Conservation (phyloP, 2,329 filamentous ascomycete genomes). For the Amylocarpus encephaloides region DNA sequence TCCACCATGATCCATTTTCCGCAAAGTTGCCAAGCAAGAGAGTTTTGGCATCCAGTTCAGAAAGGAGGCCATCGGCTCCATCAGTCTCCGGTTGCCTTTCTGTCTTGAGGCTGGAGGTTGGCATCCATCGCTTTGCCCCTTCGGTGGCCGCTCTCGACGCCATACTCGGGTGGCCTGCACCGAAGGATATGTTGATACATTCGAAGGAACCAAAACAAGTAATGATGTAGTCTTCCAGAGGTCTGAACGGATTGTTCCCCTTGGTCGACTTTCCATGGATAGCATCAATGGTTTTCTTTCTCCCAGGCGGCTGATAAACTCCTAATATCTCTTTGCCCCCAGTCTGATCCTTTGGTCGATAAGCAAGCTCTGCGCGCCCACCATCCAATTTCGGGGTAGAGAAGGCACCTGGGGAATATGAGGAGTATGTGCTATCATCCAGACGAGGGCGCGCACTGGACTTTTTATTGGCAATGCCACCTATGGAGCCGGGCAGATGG, state of each 20-base stretch:
- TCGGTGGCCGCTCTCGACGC: conserved; percentile 26
- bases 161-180: conserved; percentile 40
- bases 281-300: conserved; percentile 21
- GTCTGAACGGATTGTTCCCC: conserved; percentile 60
- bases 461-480: background rate
- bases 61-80: conserved; percentile 33
- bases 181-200: conserved; percentile 72
- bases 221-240: conserved; percentile 71
- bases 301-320: background rate
- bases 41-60: conserved; percentile 68
- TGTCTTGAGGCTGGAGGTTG: conserved; percentile 12
- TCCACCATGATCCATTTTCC: conserved; percentile 81
- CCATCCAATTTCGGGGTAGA: conserved; percentile 19
- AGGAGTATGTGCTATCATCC: conserved; percentile 20
- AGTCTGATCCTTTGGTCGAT: background rate
- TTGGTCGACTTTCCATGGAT: conserved; percentile 33
- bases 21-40: conserved; percentile 68
- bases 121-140: conserved; percentile 17
- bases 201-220: conserved; percentile 62
- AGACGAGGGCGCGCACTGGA: conserved; percentile 1
- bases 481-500: conserved; percentile 1
- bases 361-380: conserved; percentile 4
- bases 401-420: conserved; percentile 24
- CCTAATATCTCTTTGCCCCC: background rate
- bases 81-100: conserved; percentile 19